Evolutionary conservation across 2,329 filamentous ascomycete species (phyloP).

Genomic region (Cytospora leucostoma): DNA sequence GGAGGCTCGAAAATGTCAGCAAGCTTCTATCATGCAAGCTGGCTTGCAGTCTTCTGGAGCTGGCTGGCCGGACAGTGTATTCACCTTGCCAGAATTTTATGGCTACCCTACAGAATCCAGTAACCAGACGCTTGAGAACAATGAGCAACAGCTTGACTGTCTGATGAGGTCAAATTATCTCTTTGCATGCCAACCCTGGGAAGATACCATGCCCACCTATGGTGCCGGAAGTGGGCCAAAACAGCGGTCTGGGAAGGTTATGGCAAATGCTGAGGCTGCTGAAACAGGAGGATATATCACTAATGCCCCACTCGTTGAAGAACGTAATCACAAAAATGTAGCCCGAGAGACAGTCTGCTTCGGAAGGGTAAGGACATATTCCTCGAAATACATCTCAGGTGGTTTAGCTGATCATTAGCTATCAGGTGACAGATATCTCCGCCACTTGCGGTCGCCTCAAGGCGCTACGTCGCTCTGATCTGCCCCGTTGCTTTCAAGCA

Average conservation of each 20-base stretch:
- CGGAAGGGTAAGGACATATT: not conserved
- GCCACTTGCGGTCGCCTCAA: not conserved
- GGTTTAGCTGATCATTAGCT: not conserved
- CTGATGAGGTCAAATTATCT: no score
- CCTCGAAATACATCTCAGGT: not conserved
- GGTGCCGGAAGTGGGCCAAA: no score
- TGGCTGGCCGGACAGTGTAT: no score
- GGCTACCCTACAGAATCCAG: no score
- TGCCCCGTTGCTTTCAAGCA: not conserved
- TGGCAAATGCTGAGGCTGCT: not conserved
- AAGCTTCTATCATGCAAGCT: no score
- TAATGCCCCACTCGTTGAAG: not conserved
- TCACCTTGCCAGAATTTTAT: no score
- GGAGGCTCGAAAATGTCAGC: no score
- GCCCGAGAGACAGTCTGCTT: not conserved
- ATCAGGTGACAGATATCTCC: not conserved
- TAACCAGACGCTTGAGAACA: no score
- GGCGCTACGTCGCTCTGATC: not conserved
- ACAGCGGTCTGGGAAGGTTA: not conserved
- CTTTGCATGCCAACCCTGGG: no score
- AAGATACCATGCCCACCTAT: no score
- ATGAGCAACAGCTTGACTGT: no score
- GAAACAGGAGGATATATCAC: not conserved
- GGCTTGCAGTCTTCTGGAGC: no score
- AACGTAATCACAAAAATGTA: not conserved